Conservation (phyloP, 495 filamentous ascomycete genomes). For the Aspergillus avenaceus region DNA sequence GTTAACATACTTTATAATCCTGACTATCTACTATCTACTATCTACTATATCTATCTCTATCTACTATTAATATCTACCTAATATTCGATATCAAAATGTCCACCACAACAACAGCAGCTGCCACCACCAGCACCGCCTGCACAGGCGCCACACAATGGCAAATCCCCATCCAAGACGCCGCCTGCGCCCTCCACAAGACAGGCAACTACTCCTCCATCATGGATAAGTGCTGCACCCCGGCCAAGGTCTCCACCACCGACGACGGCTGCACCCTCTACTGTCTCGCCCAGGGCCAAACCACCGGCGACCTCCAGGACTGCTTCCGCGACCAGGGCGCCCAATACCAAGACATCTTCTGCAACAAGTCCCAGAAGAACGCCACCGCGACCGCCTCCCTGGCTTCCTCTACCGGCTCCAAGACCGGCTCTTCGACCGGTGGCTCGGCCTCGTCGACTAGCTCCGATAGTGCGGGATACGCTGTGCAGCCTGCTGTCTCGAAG, state of each 20-base stretch:
- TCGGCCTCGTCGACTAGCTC: neutral
- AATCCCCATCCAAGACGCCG: conserved; percentile 40
- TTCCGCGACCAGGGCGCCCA: conserved; percentile 27
- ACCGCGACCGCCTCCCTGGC: conserved; percentile 37
- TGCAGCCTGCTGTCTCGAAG: conserved; percentile 24
- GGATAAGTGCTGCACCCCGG: conserved; percentile 40
- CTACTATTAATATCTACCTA: too few species aligned
- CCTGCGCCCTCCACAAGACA: conserved; percentile 34
- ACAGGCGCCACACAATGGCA: conserved; percentile 25
- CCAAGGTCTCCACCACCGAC: conserved; percentile 38
- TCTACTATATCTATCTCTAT: too few species aligned
- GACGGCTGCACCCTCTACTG: conserved; percentile 49
- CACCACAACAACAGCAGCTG: conserved; percentile 17
- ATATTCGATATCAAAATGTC: too few species aligned
- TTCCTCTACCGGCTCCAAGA: conserved; percentile 16
- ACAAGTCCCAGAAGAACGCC: conserved; percentile 23
- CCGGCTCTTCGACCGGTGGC: conserved; percentile 5
- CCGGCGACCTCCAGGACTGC: conserved; percentile 32
- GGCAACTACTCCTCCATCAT: conserved; percentile 39
- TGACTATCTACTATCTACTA: too few species aligned
- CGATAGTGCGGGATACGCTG: conserved; percentile 9
- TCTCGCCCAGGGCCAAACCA: conserved; percentile 40
- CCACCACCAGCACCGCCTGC: conserved; percentile 22
- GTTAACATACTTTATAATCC: too few species aligned
- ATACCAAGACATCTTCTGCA: conserved; percentile 37